Base-by-base conservation (phyloP, 192 early-diverging fungal genomes). In the Entophlyctis luteolus region DNA sequence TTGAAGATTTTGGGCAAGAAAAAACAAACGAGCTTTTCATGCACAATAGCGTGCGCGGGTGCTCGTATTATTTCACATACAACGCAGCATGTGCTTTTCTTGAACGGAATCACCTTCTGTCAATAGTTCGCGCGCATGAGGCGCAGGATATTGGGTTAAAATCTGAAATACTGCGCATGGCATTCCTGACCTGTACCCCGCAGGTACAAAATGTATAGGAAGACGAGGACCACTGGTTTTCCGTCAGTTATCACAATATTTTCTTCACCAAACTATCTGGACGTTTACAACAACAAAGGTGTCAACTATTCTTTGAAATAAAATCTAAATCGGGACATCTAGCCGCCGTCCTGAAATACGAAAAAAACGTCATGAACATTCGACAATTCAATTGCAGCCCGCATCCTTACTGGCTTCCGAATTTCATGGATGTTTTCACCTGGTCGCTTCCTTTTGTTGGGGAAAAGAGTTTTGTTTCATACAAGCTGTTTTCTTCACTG, bases 281-380 rank as follows among this genome's bases (percentile, higher is more conserved):
- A 96, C 71, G 90, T 96, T 10, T 98, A 98, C 78, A 95, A 95
- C 79, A 98, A 98, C 83, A 98, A 98, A 79, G 81, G 81, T 82
- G 52, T 45, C 12, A 60, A 0, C 4, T 14, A 42, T 25, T 67
- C 22, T 62, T 48, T 18, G 18, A 52, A 28, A 65, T 27, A 67
- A 67, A 27, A n/a, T 48, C n/a, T n/a, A n/a, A n/a, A n/a, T n/a
- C n/a, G n/a, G n/a, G n/a, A n/a, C n/a, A n/a, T n/a, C n/a, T 33
- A 80, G 95, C 94, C 38, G 95, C 95, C 27, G 90, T 98, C 25
- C 75, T 98, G 45, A 98, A 98, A 73, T 98, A 98, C 74, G 95
- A 98, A 76, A 94, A 96, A 79, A 98, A 98, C 62, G 92, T 98
- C 36, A 95, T 98, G 93, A 98, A 98, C 82, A 98, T 98, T 76